Evolutionary conservation across 2,329 filamentous ascomycete species (phyloP).

Genomic region (Parafenestella ontariensis): DNA sequence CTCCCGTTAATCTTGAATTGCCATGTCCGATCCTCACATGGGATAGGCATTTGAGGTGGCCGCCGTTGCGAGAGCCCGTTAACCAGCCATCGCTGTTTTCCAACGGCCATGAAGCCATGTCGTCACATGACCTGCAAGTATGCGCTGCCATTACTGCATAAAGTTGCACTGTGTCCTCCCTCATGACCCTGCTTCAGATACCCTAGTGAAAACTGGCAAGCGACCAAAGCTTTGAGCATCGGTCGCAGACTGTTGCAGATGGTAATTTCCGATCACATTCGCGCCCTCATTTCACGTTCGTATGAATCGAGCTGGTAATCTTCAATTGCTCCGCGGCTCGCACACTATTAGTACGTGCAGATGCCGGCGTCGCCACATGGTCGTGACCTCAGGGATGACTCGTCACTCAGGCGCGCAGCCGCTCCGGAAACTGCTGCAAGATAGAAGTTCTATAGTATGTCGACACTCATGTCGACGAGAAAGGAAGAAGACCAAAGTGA

Average conservation of each 20-base stretch:
- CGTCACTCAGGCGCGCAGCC: constrained; percentile 2
- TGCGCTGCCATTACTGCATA: constrained; percentile 5
- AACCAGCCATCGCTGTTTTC: not conserved
- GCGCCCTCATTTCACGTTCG: constrained; percentile 4
- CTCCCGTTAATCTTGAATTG: constrained; percentile 12
- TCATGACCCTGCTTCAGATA: not conserved
- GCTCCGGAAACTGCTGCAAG: not conserved
- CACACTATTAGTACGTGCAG: constrained; percentile 2
- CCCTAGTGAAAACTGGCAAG: not conserved
- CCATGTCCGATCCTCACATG: constrained; percentile 15
- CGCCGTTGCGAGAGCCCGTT: constrained; percentile 7
- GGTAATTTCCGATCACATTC: constrained; percentile 8
- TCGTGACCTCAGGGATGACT: not conserved
- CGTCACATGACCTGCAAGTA: constrained; percentile 2
- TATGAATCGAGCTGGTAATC: constrained; percentile 5
- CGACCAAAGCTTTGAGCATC: not conserved
- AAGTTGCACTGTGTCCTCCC: not conserved
- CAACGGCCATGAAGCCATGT: not conserved
- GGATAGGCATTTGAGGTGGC: not conserved
- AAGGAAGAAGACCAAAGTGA: not conserved
- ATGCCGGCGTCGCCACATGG: constrained; percentile 10
- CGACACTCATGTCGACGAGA: not conserved
- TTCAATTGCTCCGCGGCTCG: constrained; percentile 6
- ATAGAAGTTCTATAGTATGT: not conserved
- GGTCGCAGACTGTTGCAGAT: constrained; percentile 2